Conservation (phyloP, 176 grass and related monocot species). For the Olyra latifolia region DNA sequence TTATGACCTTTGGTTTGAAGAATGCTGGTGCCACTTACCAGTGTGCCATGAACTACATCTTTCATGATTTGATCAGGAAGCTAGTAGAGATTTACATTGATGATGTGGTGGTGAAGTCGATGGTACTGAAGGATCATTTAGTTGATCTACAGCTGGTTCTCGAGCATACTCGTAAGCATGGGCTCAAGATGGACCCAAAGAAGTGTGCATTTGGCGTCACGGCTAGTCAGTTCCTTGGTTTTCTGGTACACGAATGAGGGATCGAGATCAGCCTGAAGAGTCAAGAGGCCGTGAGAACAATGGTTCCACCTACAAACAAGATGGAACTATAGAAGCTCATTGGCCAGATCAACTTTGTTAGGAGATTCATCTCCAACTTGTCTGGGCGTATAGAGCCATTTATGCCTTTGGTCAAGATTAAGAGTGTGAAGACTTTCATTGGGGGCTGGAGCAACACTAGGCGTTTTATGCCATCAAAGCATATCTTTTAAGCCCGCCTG, state of each 20-base stretch:
- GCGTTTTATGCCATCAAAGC: neutral
- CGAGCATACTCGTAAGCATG: neutral
- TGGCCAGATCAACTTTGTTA: neutral
- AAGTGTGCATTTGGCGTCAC: neutral
- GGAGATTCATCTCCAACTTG: no score
- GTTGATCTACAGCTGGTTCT: neutral
- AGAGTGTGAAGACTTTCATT: neutral
- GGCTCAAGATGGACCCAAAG: no score
- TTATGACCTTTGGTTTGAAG: neutral
- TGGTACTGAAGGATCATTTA: neutral
- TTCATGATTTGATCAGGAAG: neutral
- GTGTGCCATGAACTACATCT: neutral
- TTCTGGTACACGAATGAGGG: neutral
- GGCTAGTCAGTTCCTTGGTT: neutral
- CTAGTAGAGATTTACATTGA: neutral
- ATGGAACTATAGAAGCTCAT: neutral
- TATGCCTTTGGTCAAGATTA: neutral
- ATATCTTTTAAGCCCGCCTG: neutral
- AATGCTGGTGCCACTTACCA: neutral
- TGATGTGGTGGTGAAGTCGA: neutral
- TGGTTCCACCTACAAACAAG: neutral
- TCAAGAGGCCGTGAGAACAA: neutral
- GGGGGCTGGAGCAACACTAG: neutral
- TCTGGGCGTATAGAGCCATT: neutral
- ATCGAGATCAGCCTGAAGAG: neutral